Evolutionary conservation across 2,329 filamentous ascomycete genomes (phyloP).

Genomic region (Pestalotiopsis sp.): DNA sequence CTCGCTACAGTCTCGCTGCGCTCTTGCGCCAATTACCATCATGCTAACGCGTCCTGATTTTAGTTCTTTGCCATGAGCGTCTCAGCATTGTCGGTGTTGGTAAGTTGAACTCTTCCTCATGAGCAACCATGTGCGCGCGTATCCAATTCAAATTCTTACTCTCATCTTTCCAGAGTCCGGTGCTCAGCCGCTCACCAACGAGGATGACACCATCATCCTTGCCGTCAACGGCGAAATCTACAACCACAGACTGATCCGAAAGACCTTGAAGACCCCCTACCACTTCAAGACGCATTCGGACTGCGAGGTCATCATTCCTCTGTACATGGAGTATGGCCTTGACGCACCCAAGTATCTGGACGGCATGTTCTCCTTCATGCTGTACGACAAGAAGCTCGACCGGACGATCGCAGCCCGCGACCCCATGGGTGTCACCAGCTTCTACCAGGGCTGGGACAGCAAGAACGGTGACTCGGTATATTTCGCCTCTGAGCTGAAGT

Average conservation of each 20-base stretch:
- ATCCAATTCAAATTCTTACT: background rate
- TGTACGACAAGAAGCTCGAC: constrained; percentile 95
- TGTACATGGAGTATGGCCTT: constrained; percentile 91
- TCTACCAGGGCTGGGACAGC: constrained; percentile 93
- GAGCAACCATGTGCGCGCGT: constrained; percentile 25
- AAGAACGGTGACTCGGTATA: constrained; percentile 82
- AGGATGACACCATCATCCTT: constrained; percentile 84
- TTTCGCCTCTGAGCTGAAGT: constrained; percentile 98
- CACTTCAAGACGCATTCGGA: constrained; percentile 99
- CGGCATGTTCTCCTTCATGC: constrained; percentile 99
- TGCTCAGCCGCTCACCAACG: constrained; percentile 92
- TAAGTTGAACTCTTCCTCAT: constrained; percentile 47
- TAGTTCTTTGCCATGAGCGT: constrained; percentile 95
- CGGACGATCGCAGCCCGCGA: constrained; percentile 92
- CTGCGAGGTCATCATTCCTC: constrained; percentile 97
- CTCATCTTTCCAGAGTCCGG: constrained; percentile 72
- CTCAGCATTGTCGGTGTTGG: constrained; percentile 96
- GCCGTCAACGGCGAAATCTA: constrained; percentile 99
- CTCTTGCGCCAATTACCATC: background rate
- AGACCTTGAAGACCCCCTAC: constrained; percentile 80
- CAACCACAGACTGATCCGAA: constrained; percentile 95
- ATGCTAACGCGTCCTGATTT: constrained; percentile 29
- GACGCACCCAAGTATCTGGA: constrained; percentile 93
- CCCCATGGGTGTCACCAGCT: constrained; percentile 94
- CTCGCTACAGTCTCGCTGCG: constrained; percentile 2